Base-by-base conservation (phyloP, 331 rosid genomes). In the Prunus yedoensis region DNA sequence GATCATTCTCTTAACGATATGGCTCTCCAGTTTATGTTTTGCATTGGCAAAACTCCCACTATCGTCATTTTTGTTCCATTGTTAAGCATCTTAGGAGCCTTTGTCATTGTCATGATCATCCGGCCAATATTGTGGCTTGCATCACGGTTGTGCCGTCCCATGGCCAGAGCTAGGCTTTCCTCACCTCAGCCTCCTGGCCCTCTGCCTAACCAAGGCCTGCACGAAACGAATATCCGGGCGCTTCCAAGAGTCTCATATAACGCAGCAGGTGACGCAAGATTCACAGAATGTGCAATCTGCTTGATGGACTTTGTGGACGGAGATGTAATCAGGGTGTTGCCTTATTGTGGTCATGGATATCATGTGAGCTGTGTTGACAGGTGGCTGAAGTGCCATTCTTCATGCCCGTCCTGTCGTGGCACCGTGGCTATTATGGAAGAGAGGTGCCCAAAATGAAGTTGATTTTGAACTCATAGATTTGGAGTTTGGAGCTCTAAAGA, bases 221-320 rank as follows among this genome's bases (percentile, higher is more conserved):
- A 70, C 4, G 41, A 50, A 18, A 76, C 13, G 70, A 18, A 38
- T 64, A 63, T 70, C 63, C 15, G 14, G 3, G 63, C 77, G 2
- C 54, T 80, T 38, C 73, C 84, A 0, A 53, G 52, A 60, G 7
- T 59, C 38, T 38, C 49, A 5, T 76, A 76, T 5, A 27, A 20
- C 7, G 46, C 75, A 5, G 14, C n/a, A 1, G 59, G 35, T 7
- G 4, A 71, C 7, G 69, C 27, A 28, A 81, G 73, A 62, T 61
- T 72, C 32, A 32, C 51, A 3, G 78, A 76, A 4, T 76, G 84
- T 47, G 78, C 78, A 15, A 64, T 81, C 58, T 81, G 81, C 78
- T 38, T 77, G 81, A 72, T 65, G 67, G 81, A 77, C 47, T 81
- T 71, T 35, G 81, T 56, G 56, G 74, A 65, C 2, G 84, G 84